Percentiles rank a stretch among this genome's conserved stretches.
phyloP scores from a whole-genome alignment of 2,329 filamentous ascomycete species.

The Botrytis cinerea region DNA sequence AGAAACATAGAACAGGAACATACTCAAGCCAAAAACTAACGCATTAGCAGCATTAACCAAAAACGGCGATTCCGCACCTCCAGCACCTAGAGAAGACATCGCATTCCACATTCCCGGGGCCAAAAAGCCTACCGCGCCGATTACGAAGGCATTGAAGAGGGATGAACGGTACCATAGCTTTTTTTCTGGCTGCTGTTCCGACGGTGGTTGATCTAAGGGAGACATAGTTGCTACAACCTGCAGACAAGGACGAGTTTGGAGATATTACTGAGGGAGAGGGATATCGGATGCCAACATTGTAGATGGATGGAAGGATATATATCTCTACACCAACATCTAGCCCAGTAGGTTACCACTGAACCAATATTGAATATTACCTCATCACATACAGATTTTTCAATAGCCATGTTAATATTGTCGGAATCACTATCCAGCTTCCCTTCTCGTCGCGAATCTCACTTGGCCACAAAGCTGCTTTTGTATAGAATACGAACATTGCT shows the following conservation, averaged over 20 bases:
- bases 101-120: constrained; percentile 48
- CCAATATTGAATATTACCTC: neutral
- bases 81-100: constrained; percentile 47
- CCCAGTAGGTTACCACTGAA: neutral
- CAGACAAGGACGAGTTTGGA: neutral
- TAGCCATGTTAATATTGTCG: neutral
- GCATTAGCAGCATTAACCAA: constrained; percentile 51
- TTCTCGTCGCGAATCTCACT: neutral
- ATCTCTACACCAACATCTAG: neutral
- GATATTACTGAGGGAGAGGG: neutral
- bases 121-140: constrained; percentile 45
- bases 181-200: neutral
- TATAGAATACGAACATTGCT: neutral
- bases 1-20: constrained; percentile 36
- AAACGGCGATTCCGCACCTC: constrained; percentile 50
- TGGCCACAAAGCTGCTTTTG: constrained; percentile 3
- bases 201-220: neutral
- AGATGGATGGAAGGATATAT: neutral
- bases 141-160: constrained; percentile 46
- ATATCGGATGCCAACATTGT: neutral
- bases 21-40: constrained; percentile 46
- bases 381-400: constrained; percentile 1
- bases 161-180: constrained; percentile 29
- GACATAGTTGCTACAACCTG: neutral
- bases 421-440: neutral